A percentile compares a stretch with the other conserved stretches of the same genome.
Conservation (phyloP, 345 rosid species). For the Moringa oleifera region DNA sequence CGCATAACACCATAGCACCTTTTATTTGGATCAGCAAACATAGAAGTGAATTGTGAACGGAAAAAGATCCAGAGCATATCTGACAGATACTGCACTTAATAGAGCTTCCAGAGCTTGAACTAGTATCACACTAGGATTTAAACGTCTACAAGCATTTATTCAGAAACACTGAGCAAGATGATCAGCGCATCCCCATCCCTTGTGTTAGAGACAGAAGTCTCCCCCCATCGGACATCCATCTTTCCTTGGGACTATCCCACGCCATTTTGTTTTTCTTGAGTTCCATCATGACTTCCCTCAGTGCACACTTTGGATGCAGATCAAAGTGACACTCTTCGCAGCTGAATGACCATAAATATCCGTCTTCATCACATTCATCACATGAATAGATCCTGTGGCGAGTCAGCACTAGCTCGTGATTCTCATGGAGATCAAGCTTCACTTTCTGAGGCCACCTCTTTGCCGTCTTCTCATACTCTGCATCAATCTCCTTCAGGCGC, state of each 20-base stretch:
- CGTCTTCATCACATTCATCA: constrained; percentile 35
- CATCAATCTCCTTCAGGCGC: constrained; percentile 40
- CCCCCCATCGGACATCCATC: constrained; percentile 39
- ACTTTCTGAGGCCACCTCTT: constrained; percentile 73
- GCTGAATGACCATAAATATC: constrained; percentile 45
- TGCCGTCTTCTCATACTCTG: constrained; percentile 39
- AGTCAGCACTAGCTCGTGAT: constrained; percentile 54
- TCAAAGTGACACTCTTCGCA: constrained; percentile 60
- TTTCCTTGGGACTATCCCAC: constrained; percentile 23
- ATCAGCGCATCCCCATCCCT: no score
- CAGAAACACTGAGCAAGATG: no score
- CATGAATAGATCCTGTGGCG: constrained; percentile 29
- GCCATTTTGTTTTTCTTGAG: constrained; percentile 8
- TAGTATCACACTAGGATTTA: no score
- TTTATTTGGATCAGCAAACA: no score
- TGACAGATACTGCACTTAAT: no score
- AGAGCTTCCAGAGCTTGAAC: no score
- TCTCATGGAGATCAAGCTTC: constrained; percentile 52
- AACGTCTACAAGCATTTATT: no score
- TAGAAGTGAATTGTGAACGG: no score
- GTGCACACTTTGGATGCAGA: constrained; percentile 61
- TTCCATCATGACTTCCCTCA: constrained; percentile 21
- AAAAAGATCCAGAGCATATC: no score
- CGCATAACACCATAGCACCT: no score
- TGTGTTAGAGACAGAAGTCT: no score